Conservation (phyloP, 305 asterid genomes). For the Nicotiana rustica region DNA sequence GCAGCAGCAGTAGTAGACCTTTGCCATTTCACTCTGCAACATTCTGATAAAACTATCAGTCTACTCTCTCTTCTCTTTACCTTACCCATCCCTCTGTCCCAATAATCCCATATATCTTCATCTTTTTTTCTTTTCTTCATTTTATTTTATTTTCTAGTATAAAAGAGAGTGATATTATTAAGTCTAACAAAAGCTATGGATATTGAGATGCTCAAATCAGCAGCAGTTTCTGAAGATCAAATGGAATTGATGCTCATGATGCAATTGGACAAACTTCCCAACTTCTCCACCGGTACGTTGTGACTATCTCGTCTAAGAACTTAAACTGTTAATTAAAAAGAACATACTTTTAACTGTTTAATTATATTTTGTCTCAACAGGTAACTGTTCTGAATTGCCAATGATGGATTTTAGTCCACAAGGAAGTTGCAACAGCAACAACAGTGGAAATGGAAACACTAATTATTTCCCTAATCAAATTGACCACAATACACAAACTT, state of each 20-base stretch:
- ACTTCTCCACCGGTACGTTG: constrained; percentile 45
- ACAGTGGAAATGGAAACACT: not conserved
- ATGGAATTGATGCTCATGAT: constrained; percentile 79
- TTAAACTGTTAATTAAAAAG: not conserved
- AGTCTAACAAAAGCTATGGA: constrained; percentile 50
- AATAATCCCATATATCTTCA: constrained; percentile 34
- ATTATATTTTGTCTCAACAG: constrained; percentile 16
- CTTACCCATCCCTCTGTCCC: constrained; percentile 71
- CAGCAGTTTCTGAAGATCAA: constrained; percentile 48
- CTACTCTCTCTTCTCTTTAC: constrained; percentile 50
- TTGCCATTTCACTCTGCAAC: constrained; percentile 43
- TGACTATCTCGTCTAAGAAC: not conserved
- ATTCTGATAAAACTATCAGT: constrained; percentile 81
- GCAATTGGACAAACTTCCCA: constrained; percentile 78
- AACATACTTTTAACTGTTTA: not conserved
- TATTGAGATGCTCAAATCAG: constrained; percentile 59
- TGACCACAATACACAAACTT: constrained; percentile 32
- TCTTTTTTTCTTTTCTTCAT: not conserved
- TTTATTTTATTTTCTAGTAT: constrained; percentile 15
- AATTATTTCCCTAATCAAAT: constrained; percentile 20
- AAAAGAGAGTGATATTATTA: not conserved
- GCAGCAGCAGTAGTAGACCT: not conserved
- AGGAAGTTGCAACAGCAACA: constrained; percentile 10
- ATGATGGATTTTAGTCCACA: constrained; percentile 50
- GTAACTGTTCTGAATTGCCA: constrained; percentile 42